Base-by-base conservation (phyloP, 345 rosid species). In the Brassica juncea region DNA sequence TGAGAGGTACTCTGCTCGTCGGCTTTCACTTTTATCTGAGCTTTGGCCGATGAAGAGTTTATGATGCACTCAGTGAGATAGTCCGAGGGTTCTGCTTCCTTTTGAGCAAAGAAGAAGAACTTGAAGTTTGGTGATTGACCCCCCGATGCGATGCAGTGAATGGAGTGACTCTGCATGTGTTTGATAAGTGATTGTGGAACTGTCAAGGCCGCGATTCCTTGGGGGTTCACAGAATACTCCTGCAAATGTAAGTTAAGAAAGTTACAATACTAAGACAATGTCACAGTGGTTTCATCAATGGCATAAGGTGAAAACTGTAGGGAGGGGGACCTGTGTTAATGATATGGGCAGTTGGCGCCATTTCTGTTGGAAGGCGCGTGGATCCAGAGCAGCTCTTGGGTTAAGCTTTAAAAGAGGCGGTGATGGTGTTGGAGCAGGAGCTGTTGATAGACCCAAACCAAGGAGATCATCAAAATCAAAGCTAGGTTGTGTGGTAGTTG, bases 51-150 rank as follows among this genome's bases (percentile, higher is more conserved):
- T 72, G 96, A 84, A 11, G 91, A 85, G 86, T 90, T 93, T 87
- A 95, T 87, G 85, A 91, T 84, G 78, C 96, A 95, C 83, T 91
- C 99, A 10, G 89, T 85, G 16, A 91, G 97, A 77, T 84, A 91
- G 72, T 76, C 84, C 9, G 87, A 90, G 7, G 89, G 28, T 52
- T 87, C 95, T 78, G 90, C 92, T 0, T 86, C 92, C 85, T 93
- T 95, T 60, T 95, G 94, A 19, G 96, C 94, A 58, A 90, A 89
- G 90, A 95, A 93, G 91, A 95, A 95, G 74, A 95, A 95, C 85
- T 92, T 95, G 76, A 90, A 90, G 87, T 87, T 90, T 9, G 96
- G 93, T 8, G 93, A 84, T 80, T 92, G 97, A 37, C 98, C 99
- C 0, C 99, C 99, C 0, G 98, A 93, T 66, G 96, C 99, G 32